Evolutionary conservation across 2,329 filamentous ascomycete species (phyloP).

Genomic region (Didymella pomorum): DNA sequence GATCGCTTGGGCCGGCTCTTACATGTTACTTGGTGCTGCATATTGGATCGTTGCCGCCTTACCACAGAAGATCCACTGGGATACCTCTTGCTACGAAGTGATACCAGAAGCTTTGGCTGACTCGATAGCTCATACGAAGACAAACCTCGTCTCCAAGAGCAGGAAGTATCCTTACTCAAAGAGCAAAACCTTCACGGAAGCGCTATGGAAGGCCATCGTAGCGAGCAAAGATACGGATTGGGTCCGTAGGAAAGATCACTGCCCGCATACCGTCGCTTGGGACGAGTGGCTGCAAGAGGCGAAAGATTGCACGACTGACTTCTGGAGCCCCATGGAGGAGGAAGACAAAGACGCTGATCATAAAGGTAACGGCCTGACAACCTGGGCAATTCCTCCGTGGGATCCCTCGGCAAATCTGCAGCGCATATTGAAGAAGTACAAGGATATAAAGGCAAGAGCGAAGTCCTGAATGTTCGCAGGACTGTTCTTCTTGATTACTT

Average conservation of each 20-base stretch:
- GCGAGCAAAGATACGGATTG: slow-evolving; percentile 55
- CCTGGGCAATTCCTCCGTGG: too few relatives aligned
- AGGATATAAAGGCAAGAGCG: too few relatives aligned
- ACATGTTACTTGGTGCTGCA: slow-evolving; percentile 58
- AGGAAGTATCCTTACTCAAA: slow-evolving; percentile 28
- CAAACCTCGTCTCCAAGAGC: too few relatives aligned
- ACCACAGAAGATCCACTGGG: slow-evolving; percentile 58
- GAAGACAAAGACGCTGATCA: too few relatives aligned
- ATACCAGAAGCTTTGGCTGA: slow-evolving; percentile 47
- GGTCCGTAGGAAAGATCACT: slow-evolving; percentile 52
- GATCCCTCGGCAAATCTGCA: too few relatives aligned
- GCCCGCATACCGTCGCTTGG: slow-evolving; percentile 55
- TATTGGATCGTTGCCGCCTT: slow-evolving; percentile 63
- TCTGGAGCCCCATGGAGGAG: too few relatives aligned
- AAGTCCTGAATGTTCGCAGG: too few relatives aligned
- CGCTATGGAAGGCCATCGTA: slow-evolving; percentile 59
- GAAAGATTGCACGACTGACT: too few relatives aligned
- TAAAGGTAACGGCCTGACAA: too few relatives aligned
- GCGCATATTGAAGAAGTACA: too few relatives aligned
- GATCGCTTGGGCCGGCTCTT: slow-evolving; percentile 59
- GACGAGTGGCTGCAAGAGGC: slow-evolving; percentile 53
- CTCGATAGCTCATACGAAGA: slow-evolving; percentile 19
- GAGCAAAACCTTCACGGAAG: slow-evolving; percentile 55
- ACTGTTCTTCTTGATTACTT: too few relatives aligned
- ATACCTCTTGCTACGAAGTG: slow-evolving; percentile 56